Base-by-base conservation (phyloP, 139 green algal species). In the Coelastrella sp. region DNA sequence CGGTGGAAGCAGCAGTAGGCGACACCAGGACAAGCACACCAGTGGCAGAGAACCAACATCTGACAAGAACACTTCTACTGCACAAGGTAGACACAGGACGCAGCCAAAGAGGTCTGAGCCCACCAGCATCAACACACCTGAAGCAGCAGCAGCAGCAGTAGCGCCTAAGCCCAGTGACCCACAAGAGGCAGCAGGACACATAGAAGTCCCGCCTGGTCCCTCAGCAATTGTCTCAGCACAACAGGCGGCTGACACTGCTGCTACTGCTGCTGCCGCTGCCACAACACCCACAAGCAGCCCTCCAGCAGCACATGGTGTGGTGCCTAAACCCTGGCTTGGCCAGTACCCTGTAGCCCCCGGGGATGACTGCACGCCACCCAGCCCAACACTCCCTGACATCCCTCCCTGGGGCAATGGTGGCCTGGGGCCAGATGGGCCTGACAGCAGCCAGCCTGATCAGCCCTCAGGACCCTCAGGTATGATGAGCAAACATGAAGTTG, bases 391-490 rank as follows among this genome's bases (percentile, higher is more conserved):
- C 57, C 25, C 75, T 61, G 27, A 24, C 75, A 63, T 20, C 27
- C 75, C 49, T 49, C 27, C 78, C 78, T 14, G 8, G 8, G 58
- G 57, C 70, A 19, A 19, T 72, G 79, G 15, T 85, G 79, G 56
- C 20, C 15, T 27, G 78, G 49, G n/a, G 49, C 49, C 35, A 56
- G 81, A 65, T 86, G 81, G 22, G 22, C 81, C 81, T 75, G 81
- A 86, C 20, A 74, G n/a, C 22, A 20, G 20, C 60, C 81, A 85
- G 79, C 79, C 79, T 83, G 78, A 83, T 56, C 79, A 24, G 1
- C 81, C 81, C 49, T 65, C 72, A 85, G 7, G 12, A n/a, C 8
- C 74, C 74, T 7, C n/a, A 20, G 74, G 35, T 49, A 24, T n/a
- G 74, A 25, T 27, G 8, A 25, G 14, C 65, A 73, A 17, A 73